Evolutionary conservation across 139 green algal species (phyloP), one percentile per base, ranked within the genome.

Genomic region (Dunaliella sp.): DNA sequence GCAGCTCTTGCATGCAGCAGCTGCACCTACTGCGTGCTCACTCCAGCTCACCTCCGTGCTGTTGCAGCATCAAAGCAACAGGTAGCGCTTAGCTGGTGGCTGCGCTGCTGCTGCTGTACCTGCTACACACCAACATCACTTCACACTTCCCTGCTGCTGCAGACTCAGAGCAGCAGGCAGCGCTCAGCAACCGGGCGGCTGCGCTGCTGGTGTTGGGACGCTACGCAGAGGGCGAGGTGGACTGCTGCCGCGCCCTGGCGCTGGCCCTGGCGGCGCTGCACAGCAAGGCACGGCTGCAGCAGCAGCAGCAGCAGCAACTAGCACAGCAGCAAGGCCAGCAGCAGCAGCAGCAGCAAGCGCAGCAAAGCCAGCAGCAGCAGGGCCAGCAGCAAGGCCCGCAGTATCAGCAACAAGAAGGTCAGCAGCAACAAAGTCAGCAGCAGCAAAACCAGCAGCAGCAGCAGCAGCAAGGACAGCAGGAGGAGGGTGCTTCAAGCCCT

Each of bases 141-240:
- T n/a, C 78, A 72, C 32, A 33, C 57, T 30, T 32, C 22, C 26
- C 59, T n/a, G 1, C 30, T 37, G 16, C 38, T 57, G 2, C 73
- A 85, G 83, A 85, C 22, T 79, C 85, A 1, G 88, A 89, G 72
- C 82, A 78, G 3, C 36, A 87, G 58, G 85, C 83, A 28, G 86
- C 88, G 2, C 73, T 91, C 57, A 88, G 84, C 74, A 91, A 93
- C 83, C 85, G 90, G 1, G 88, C 90, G 3, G 90, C 90, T 21
- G 87, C 81, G 79, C 81, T 82, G 74, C 82, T 93, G 83, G 82
- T 89, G 3, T 83, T 91, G 34, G 87, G 90, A 73, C 84, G 86
- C 1, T 91, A 89, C 65, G 37, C 35, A 22, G n/a, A 74, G 1
- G 83, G 79, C 65, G 25, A 86, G 12, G 33, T 26, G 24, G 87